Conservation (phyloP, 2,329 filamentous ascomycete genomes). For the Gaeumannomyces tritici region DNA sequence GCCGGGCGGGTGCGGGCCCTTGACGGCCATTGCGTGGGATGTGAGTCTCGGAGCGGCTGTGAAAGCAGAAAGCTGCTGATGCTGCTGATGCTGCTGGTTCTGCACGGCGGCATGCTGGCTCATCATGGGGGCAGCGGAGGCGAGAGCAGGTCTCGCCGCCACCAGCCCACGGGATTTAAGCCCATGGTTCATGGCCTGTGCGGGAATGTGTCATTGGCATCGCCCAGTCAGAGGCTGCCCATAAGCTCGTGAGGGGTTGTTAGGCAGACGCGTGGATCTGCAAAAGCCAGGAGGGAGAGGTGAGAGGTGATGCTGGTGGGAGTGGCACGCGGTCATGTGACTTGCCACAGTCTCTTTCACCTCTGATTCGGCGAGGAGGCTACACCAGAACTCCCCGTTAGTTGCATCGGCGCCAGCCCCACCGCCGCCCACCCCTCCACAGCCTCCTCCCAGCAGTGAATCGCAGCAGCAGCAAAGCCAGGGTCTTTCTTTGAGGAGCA, state of each 20-base stretch:
- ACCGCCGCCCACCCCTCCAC: no score
- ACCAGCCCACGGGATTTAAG: not conserved
- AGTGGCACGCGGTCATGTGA: not conserved
- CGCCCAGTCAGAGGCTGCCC: not conserved
- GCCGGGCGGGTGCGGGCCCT: slow-evolving; percentile 3
- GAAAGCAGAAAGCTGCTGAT: not conserved
- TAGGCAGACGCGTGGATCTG: not conserved
- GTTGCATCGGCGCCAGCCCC: not conserved
- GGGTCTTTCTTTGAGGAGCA: not conserved
- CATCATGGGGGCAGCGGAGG: not conserved
- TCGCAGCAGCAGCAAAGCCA: not conserved
- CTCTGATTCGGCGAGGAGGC: not conserved
- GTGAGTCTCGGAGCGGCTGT: not conserved
- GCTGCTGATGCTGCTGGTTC: not conserved
- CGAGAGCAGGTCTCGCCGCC: not conserved
- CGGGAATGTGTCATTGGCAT: not conserved
- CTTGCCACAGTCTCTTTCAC: not conserved
- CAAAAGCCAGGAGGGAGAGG: not conserved
- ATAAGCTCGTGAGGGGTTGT: not conserved
- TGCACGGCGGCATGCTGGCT: not conserved
- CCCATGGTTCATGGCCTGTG: not conserved
- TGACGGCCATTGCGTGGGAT: not conserved
- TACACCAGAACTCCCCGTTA: not conserved
- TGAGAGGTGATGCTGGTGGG: not conserved
- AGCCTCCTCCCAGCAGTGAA: no score